Conservation (phyloP, 2,329 filamentous ascomycete genomes). For the Emydomyces testavorans region DNA sequence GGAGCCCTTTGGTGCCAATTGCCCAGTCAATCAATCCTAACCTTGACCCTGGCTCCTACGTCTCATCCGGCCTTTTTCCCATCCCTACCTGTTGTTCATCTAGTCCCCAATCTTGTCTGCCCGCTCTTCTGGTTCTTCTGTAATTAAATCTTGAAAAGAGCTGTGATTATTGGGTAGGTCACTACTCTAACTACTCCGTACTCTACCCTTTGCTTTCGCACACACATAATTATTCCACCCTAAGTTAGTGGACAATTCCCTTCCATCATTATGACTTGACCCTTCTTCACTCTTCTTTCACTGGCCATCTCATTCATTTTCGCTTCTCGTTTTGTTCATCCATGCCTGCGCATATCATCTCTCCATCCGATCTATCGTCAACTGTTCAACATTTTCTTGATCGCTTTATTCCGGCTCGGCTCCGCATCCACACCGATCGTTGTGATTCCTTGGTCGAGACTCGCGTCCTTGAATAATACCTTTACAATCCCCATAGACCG, state of each 20-base stretch:
- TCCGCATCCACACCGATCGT: slow-evolving; percentile 5
- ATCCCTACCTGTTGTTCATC: neutral
- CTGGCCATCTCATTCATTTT: too few species aligned
- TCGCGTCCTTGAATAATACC: neutral
- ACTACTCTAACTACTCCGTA: neutral
- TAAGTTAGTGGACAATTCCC: neutral
- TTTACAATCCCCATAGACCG: neutral
- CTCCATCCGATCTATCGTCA: neutral
- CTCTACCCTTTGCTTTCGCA: neutral
- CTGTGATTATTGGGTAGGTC: neutral
- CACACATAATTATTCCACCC: neutral
- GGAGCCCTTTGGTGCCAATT: neutral
- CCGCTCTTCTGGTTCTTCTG: too few species aligned
- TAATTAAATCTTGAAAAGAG: neutral
- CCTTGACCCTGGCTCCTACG: slow-evolving; percentile 3
- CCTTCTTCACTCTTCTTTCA: too few species aligned
- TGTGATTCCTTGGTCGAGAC: slow-evolving; percentile 3
- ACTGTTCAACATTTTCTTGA: neutral
- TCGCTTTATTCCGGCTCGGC: slow-evolving; percentile 7
- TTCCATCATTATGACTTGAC: too few species aligned
- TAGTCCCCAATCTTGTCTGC: too few species aligned
- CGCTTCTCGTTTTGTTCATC: neutral
- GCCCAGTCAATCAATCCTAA: neutral
- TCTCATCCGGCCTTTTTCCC: neutral
- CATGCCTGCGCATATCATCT: neutral